Base-by-base conservation (phyloP, 805 yeast species). In the Zygosaccharomyces gambellarensis region DNA sequence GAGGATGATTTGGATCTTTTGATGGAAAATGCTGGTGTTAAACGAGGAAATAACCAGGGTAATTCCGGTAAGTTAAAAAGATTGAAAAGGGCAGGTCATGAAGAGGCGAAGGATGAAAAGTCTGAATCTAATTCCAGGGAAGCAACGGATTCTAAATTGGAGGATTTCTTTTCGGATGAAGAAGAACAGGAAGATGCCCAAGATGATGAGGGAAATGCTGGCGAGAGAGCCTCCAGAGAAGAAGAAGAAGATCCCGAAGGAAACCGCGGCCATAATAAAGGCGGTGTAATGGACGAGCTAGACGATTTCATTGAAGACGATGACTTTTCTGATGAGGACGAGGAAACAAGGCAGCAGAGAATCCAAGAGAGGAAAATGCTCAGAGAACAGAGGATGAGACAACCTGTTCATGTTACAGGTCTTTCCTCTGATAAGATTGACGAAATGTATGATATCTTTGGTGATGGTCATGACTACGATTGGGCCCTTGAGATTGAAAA, bases 241-340 rank as follows among this genome's bases (percentile, higher is more conserved):
- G 58, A 59, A 29, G 61, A 56, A 23, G 52, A 29, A 9, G 67
- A 59, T 11, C 57, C 49, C 17, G 54, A 54, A 25, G 56, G 59
- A 38, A 32, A 45, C 25, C 52, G 46, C 22, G 45, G 69, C 31
- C 68, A 59, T 11, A 68, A 64, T 19, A 75, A 66, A 29, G 65
- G 62, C 21, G 70, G 66, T 19, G 61, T 72, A 67, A 68, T 81
- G 56, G 96, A 90, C 63, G 98, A 94, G 68, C 82, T 92, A 60
- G 99, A 90, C 65, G 99, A 90, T 64, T 94, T 94, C 71, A 94
- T 94, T 58, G 99, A 92, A 69, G 97, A 92, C 53, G 99, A 94
- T 68, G 97, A 90, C 66, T 85, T 86, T 62, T 87, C 95, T 7
- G 97, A 89, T 59, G 96, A 90, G 62, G 81, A 76, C 49, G 78